Percentiles rank a stretch among this genome's conserved stretches.
phyloP scores from a whole-genome alignment of 768 basidiomycete genomes.

The Lactarius trivialis region DNA sequence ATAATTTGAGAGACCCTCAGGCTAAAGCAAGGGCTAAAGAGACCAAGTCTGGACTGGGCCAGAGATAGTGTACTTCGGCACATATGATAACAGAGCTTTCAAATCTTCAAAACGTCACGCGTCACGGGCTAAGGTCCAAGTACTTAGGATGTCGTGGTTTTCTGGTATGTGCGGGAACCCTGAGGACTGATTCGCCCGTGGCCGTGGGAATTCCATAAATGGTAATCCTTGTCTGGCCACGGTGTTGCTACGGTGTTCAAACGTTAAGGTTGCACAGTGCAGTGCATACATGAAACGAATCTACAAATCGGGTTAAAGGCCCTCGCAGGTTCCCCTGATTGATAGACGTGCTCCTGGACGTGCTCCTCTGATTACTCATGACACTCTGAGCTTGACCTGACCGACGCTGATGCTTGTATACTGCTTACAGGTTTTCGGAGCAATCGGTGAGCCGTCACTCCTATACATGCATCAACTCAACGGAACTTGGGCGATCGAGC shows the following conservation, averaged over 20 bases:
- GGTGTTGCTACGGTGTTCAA: no score
- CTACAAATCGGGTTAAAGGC: not conserved
- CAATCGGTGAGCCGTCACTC: not conserved
- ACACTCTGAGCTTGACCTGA: not conserved
- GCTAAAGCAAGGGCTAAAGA: no score
- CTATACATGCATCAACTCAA: not conserved
- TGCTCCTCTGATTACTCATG: not conserved
- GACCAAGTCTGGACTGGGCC: not conserved
- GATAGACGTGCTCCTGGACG: not conserved
- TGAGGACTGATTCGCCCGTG: not conserved
- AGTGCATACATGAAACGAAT: not conserved
- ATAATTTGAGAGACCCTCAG: no score
- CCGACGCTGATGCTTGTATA: not conserved
- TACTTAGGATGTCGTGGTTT: not conserved
- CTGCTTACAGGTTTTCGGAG: not conserved
- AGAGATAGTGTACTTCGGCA: not conserved
- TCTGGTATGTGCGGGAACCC: not conserved
- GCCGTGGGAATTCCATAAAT: not conserved
- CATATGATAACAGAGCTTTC: not conserved
- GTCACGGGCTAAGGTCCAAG: not conserved
- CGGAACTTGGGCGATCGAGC: not conserved
- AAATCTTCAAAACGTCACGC: not conserved
- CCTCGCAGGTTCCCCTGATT: not conserved
- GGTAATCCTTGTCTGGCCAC: no score
- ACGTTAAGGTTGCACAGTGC: not conserved